These are phyloP conservation scores for Flaveria trinervia DNA, from an alignment of 129 eudicot species.

Conservation along the genomic window DNA sequence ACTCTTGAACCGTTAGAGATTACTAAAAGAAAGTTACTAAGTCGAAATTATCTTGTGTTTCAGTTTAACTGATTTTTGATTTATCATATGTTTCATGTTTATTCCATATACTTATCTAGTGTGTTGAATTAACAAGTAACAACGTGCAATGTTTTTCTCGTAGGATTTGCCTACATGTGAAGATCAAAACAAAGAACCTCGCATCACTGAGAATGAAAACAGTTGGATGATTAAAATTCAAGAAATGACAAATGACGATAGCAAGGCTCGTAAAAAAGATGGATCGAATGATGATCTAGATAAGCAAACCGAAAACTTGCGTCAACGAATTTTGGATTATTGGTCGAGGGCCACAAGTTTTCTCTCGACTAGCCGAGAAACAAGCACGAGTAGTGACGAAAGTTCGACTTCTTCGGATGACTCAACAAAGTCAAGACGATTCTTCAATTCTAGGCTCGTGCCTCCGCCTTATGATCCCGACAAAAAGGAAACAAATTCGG, in stretches of 20 bases:
- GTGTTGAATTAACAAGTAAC: neutral
- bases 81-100: neutral
- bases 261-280: neutral
- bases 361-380: slow-evolving; percentile 26
- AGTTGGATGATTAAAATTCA: slow-evolving; percentile 18
- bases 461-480: slow-evolving; percentile 49
- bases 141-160: slow-evolving; percentile 1
- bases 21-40: too few species aligned
- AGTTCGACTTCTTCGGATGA: slow-evolving; percentile 37
- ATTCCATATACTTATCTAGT: neutral
- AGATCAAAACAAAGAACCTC: slow-evolving; percentile 12
- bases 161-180: slow-evolving; percentile 30
- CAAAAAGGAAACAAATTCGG: slow-evolving; percentile 2
- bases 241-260: slow-evolving; percentile 18
- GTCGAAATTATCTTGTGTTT: neutral
- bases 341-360: slow-evolving; percentile 32
- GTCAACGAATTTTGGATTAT: slow-evolving; percentile 23
- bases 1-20: neutral
- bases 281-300: slow-evolving; percentile 13
- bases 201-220: neutral
- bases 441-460: slow-evolving; percentile 23
- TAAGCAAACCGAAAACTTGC: slow-evolving; percentile 25
- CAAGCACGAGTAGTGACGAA: slow-evolving; percentile 24
- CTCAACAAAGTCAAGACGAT: slow-evolving; percentile 33
- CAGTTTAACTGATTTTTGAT: neutral